Conservation (phyloP, 1,284 basidiomycete genomes). For the Violaceomyces palustris region DNA sequence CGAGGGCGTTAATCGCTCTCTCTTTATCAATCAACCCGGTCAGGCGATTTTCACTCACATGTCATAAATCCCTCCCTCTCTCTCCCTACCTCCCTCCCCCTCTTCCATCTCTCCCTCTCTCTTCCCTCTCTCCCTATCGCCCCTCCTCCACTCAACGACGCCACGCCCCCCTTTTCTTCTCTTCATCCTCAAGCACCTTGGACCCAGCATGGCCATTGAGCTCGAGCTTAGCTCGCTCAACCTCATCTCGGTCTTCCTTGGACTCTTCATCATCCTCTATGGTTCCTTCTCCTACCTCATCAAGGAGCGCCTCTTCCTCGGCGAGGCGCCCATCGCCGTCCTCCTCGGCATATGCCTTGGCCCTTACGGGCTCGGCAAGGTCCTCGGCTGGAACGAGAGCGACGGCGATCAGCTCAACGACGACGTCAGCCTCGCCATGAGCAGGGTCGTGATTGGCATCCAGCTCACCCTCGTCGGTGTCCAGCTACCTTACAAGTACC, state of each 20-base stretch:
- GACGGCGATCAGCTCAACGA: slow-evolving; percentile 14
- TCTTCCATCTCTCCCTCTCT: too few relatives aligned
- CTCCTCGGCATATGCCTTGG: slow-evolving; percentile 33
- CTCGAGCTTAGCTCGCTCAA: slow-evolving; percentile 25
- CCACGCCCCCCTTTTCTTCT: too few relatives aligned
- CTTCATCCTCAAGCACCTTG: too few relatives aligned
- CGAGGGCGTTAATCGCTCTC: too few relatives aligned
- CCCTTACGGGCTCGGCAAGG: slow-evolving; percentile 30
- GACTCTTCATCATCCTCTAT: slow-evolving; percentile 29
- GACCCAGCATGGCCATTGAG: slow-evolving; percentile 8
- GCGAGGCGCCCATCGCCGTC: slow-evolving; percentile 41
- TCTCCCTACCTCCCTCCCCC: too few relatives aligned
- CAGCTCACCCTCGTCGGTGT: slow-evolving; percentile 39
- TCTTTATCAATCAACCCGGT: too few relatives aligned
- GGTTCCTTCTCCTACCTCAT: slow-evolving; percentile 37
- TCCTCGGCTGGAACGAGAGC: slow-evolving; percentile 21
- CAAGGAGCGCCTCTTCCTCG: slow-evolving; percentile 40
- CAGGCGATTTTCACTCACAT: too few relatives aligned
- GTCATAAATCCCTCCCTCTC: too few relatives aligned
- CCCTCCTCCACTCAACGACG: too few relatives aligned
- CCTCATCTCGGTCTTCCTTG: slow-evolving; percentile 23
- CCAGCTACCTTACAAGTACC: slow-evolving; percentile 42
- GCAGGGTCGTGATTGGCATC: slow-evolving; percentile 36
- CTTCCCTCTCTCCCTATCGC: too few relatives aligned
- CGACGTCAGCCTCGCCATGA: slow-evolving; percentile 26